A percentile compares a stretch with the other conserved stretches of the same genome.
phyloP scores from a whole-genome alignment of 805 yeast species.

The Schwanniomyces sp. region DNA sequence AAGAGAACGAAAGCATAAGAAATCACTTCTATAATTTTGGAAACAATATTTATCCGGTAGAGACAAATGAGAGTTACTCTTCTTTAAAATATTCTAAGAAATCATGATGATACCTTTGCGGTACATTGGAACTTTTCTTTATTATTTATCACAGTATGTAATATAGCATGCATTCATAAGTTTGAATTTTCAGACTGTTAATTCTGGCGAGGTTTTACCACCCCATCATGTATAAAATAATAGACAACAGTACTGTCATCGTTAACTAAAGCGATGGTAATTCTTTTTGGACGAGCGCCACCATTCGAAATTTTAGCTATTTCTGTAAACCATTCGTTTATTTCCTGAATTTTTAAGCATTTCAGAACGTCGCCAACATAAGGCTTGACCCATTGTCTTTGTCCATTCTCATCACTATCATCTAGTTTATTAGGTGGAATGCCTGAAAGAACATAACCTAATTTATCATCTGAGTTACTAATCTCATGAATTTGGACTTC shows the following conservation, averaged over 20 bases:
- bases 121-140: no score
- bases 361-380: conserved; percentile 17
- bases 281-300: conserved; percentile 36
- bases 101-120: not conserved
- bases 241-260: conserved; percentile 73
- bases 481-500: conserved; percentile 22
- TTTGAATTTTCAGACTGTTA: conserved; percentile 17
- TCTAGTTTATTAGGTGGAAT: conserved; percentile 27
- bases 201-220: conserved; percentile 61
- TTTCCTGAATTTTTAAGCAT: conserved; percentile 32
- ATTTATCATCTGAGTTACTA: conserved; percentile 1
- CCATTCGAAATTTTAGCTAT: conserved; percentile 13
- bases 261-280: conserved; percentile 57
- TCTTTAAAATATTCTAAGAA: not conserved
- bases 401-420: conserved; percentile 16
- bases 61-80: not conserved
- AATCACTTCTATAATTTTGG: not conserved
- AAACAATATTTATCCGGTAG: not conserved
- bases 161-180: not conserved
- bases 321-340: conserved; percentile 40
- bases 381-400: conserved; percentile 46
- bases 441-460: conserved; percentile 24
- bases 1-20: not conserved
- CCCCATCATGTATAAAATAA: conserved; percentile 65
- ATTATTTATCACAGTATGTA: not conserved